Evolutionary conservation across 23 red algal genomes (phyloP).

Genomic region (Gracilariopsis chorda): DNA sequence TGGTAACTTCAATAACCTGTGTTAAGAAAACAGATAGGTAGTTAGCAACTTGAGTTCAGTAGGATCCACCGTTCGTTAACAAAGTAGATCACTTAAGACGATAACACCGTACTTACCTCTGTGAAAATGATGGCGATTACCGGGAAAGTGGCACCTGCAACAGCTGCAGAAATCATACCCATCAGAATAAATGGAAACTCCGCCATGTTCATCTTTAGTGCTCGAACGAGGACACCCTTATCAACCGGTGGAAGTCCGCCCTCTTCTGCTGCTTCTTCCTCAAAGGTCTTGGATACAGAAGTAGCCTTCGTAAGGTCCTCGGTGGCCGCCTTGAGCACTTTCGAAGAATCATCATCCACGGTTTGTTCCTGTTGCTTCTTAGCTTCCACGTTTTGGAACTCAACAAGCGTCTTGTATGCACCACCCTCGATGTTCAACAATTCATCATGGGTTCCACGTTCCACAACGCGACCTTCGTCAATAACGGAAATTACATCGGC

Average conservation of each 20-base stretch:
- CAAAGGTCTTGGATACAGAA: constrained; percentile 16
- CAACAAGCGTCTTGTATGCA: constrained; percentile 67
- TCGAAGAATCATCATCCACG: background rate
- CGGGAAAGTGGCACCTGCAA: constrained; percentile 62
- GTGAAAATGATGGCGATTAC: constrained; percentile 48
- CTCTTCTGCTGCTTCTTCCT: constrained; percentile 17
- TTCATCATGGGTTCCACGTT: constrained; percentile 68
- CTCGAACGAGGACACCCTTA: constrained; percentile 36
- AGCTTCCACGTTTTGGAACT: constrained; percentile 58
- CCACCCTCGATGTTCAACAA: constrained; percentile 52
- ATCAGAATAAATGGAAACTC: constrained; percentile 71
- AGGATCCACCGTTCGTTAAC: too few species aligned
- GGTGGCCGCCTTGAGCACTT: background rate
- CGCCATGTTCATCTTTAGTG: constrained; percentile 31
- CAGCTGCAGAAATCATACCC: constrained; percentile 40
- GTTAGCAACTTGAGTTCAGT: background rate
- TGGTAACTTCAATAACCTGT: constrained; percentile 51
- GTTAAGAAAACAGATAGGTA: background rate
- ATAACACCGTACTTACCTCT: constrained; percentile 29
- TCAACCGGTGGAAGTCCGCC: constrained; percentile 39
- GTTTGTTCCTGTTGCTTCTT: constrained; percentile 21
- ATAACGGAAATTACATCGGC: constrained; percentile 88
- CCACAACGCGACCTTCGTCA: constrained; percentile 67
- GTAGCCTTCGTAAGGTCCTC: background rate
- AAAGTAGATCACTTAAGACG: too few species aligned